phyloP scores from a whole-genome alignment of 1,139 yeast species.

The Kodamaea sp. region DNA sequence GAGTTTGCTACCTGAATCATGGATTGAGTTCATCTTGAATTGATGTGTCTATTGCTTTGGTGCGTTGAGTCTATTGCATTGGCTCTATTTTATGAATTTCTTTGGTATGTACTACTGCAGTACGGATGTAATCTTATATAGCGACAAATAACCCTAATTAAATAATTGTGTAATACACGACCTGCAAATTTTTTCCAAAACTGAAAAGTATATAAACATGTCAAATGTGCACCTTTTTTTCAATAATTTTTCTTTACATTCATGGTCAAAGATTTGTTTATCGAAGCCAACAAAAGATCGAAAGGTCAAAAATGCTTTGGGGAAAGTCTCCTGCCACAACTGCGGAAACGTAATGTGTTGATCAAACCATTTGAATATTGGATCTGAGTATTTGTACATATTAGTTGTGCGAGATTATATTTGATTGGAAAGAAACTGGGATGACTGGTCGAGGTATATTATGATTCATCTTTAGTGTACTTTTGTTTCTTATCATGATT shows the following conservation, averaged over 20 bases:
- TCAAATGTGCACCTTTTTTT: background rate
- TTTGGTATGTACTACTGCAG: background rate
- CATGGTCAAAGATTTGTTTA: slow-evolving; percentile 75
- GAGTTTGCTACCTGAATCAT: slow-evolving; percentile 30
- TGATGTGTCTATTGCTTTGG: too few relatives aligned
- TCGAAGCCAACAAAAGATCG: slow-evolving; percentile 70
- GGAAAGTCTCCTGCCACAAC: slow-evolving; percentile 91
- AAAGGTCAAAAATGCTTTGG: slow-evolving; percentile 56
- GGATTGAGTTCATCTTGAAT: slow-evolving; percentile 28
- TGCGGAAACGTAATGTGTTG: slow-evolving; percentile 59
- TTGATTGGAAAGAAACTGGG: background rate
- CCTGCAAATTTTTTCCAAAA: slow-evolving; percentile 9
- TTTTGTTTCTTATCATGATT: slow-evolving; percentile 1
- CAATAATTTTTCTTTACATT: slow-evolving; percentile 34
- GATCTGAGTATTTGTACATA: background rate
- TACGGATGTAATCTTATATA: background rate
- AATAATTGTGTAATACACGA: slow-evolving; percentile 7
- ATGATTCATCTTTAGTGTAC: too few relatives aligned
- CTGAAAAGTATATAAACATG: slow-evolving; percentile 3
- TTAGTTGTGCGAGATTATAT: background rate
- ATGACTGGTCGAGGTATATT: background rate
- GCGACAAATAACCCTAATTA: background rate
- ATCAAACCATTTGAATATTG: slow-evolving; percentile 27
- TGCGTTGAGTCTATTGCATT: too few relatives aligned
- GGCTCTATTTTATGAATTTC: too few relatives aligned